phyloP scores from a whole-genome alignment of 169 alveolate species.

The Amoebophrya sp. region DNA sequence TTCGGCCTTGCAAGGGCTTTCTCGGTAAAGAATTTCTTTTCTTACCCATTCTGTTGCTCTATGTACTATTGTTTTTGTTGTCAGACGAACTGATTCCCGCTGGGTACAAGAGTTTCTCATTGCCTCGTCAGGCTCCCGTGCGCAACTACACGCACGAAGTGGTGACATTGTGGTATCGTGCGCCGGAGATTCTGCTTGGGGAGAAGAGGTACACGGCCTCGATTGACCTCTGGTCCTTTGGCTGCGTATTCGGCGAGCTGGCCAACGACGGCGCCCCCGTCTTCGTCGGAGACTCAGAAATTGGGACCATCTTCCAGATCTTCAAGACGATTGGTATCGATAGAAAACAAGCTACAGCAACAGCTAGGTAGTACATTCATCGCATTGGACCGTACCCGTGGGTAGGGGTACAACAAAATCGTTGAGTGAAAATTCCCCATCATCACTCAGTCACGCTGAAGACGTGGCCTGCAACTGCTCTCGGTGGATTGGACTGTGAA shows the following conservation, averaged over 20 bases:
- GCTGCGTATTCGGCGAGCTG: neutral
- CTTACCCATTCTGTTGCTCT: too few species aligned
- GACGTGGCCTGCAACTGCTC: too few species aligned
- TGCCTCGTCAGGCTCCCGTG: neutral
- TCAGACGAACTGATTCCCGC: too few species aligned
- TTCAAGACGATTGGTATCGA: neutral
- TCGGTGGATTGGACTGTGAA: too few species aligned
- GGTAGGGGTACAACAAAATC: too few species aligned
- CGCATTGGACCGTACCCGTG: too few species aligned
- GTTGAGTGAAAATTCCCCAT: too few species aligned
- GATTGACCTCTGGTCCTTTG: conserved; percentile 78
- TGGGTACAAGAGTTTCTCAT: too few species aligned
- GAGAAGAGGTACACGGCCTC: conserved; percentile 77
- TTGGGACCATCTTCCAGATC: neutral
- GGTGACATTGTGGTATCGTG: conserved; percentile 51
- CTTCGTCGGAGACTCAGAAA: neutral
- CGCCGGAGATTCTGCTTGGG: conserved; percentile 92
- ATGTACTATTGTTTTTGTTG: too few species aligned
- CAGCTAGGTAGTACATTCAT: too few species aligned
- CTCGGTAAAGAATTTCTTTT: neutral
- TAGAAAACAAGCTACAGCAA: too few species aligned
- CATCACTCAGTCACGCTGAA: too few species aligned
- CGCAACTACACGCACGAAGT: neutral
- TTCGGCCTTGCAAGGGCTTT: conserved; percentile 42
- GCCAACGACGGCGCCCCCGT: neutral